phyloP scores from a whole-genome alignment of 2,329 filamentous ascomycete species.

The Epichloe baconii region DNA sequence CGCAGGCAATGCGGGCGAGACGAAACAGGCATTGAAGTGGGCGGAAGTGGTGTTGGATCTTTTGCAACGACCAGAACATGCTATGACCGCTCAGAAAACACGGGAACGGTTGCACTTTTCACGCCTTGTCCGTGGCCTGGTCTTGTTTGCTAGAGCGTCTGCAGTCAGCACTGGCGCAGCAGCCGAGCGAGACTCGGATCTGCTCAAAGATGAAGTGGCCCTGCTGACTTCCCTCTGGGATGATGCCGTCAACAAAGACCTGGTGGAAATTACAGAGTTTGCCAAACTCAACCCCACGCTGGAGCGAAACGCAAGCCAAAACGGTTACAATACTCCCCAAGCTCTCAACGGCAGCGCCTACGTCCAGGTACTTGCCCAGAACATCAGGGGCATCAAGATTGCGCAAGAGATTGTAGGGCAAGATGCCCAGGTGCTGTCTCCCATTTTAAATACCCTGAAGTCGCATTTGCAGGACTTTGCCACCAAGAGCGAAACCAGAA shows the following conservation, averaged over 20 bases:
- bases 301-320: constrained; percentile 5
- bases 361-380: constrained; percentile 16
- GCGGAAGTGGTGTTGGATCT: constrained; percentile 35
- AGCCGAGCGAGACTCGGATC: constrained; percentile 13
- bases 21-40: constrained; percentile 31
- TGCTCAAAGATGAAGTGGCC: constrained; percentile 18
- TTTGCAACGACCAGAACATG: constrained; percentile 33
- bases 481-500: constrained; percentile 7
- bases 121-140: constrained; percentile 17
- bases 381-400: constrained; percentile 29
- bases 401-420: constrained; percentile 28
- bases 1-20: constrained; percentile 21
- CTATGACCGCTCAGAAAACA: constrained; percentile 7
- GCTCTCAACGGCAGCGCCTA: constrained; percentile 16
- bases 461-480: constrained; percentile 23
- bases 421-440: constrained; percentile 19
- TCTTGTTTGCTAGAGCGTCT: constrained; percentile 17
- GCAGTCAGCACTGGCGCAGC: constrained; percentile 12
- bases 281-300: constrained; percentile 11
- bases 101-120: constrained; percentile 14
- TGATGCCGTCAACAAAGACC: constrained; percentile 8
- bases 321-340: constrained; percentile 2
- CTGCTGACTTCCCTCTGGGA: constrained; percentile 17
- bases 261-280: constrained; percentile 13
- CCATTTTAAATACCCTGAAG: constrained; percentile 25